Base-by-base conservation (phyloP, 2,329 filamentous ascomycete species). In the Paecilomyces variotii region DNA sequence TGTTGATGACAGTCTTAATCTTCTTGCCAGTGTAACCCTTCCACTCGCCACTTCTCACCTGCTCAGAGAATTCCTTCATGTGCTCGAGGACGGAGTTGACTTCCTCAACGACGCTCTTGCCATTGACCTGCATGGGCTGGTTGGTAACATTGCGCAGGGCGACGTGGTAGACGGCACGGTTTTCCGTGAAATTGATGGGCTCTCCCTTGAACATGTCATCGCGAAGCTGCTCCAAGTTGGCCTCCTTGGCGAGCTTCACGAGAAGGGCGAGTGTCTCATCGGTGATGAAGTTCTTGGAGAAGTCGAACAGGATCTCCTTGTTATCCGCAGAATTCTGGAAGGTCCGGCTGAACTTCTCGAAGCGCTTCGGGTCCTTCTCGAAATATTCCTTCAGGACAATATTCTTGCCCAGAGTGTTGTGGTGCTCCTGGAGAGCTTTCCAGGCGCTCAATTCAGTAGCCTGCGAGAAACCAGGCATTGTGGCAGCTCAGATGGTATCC, bases 101-200 rank as follows among this genome's bases (percentile, higher is more conserved):
- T 58, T 87, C 94, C 69, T 92, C 90, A 74, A 97, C 93, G 70
- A 99, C 94, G 72, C 95, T 93, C 78, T 91, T 81, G 62, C 92
- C 93, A 65, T 97, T 88, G 32, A 97, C 94, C 77, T 90, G 74
- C 84, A 88, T 86, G 54, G 81, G 86, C 83, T 90, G 86, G 74
- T 90, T 91, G 74, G 85, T 83, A 64, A 91, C 87, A 75, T 99
- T 99, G 74, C 94, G 89, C 71, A 99, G 84, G 54, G 94, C 94
- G 67, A 90, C 85, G 79, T 99, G 94, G 81, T 96, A 96, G 65
- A 99, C 94, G 65, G 94, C 94, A 64, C 94, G 88, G 73, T 93
- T 82, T 82, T 99, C 94, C 61, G 94, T 99, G 80, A 97, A 97
- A 85, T 99, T 99, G 83, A 99, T 97, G 84, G 95, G 93, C 73